Conservation (phyloP, 2,329 filamentous ascomycete genomes). For the Keithomyces neogunnii region DNA sequence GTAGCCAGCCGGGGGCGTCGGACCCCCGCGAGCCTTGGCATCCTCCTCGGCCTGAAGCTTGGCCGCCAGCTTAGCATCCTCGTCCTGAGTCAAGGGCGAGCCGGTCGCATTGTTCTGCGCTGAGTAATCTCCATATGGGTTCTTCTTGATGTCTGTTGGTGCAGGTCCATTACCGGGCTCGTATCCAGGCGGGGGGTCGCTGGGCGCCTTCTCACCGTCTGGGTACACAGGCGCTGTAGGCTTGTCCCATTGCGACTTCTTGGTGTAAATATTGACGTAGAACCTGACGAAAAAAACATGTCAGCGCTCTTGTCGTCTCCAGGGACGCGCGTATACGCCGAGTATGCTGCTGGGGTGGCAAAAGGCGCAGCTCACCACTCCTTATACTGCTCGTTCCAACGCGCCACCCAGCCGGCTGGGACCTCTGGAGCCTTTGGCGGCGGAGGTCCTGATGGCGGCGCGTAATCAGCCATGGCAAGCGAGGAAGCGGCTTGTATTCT, state of each 20-base stretch:
- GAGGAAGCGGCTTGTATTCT: no score
- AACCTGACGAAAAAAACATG: slow-evolving; percentile 48
- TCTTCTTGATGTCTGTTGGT: slow-evolving; percentile 53
- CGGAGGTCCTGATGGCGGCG: slow-evolving; percentile 44
- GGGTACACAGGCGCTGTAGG: slow-evolving; percentile 61
- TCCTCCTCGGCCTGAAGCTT: slow-evolving; percentile 80
- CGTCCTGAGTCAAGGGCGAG: slow-evolving; percentile 33
- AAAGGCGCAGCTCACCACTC: slow-evolving; percentile 52
- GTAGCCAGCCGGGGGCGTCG: slow-evolving; percentile 25
- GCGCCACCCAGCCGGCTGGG: slow-evolving; percentile 65
- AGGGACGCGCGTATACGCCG: not conserved
- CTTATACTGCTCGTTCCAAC: slow-evolving; percentile 82
- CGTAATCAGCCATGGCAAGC: slow-evolving; percentile 42
- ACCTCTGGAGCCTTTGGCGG: slow-evolving; percentile 56
- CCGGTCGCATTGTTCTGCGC: slow-evolving; percentile 17
- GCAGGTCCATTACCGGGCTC: slow-evolving; percentile 31
- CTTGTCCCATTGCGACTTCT: slow-evolving; percentile 84
- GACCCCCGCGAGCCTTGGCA: slow-evolving; percentile 38
- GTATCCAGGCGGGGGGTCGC: slow-evolving; percentile 63
- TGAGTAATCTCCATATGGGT: slow-evolving; percentile 52
- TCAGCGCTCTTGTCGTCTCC: not conserved
- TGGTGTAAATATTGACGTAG: slow-evolving; percentile 83
- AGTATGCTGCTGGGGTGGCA: not conserved
- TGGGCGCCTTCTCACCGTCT: slow-evolving; percentile 32
- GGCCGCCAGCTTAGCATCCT: slow-evolving; percentile 67